phyloP scores from a whole-genome alignment of 345 rosid species.

The Hirschfeldia incana region DNA sequence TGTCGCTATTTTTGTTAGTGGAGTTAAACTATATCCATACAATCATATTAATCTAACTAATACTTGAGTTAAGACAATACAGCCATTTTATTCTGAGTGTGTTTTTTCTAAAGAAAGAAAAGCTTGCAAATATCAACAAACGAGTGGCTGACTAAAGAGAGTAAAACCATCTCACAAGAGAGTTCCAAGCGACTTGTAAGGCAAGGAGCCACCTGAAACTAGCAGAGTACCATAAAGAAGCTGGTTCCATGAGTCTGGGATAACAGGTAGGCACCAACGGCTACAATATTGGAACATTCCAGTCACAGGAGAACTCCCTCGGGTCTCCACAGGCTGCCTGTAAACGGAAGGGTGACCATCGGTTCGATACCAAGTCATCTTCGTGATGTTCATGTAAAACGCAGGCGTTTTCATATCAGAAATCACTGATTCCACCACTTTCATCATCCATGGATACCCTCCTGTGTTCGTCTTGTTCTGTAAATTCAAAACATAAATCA shows the following conservation, averaged over 20 bases:
- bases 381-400: conserved; percentile 64
- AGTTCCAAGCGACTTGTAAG: conserved; percentile 19
- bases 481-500: not conserved
- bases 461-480: conserved; percentile 43
- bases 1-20: too few relatives aligned
- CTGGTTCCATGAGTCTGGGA: conserved; percentile 78
- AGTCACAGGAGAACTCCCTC: conserved; percentile 20
- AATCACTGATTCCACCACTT: conserved; percentile 61
- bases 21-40: too few relatives aligned
- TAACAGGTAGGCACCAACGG: conserved; percentile 84
- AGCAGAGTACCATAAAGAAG: conserved; percentile 62
- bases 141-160: too few relatives aligned
- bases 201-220: conserved; percentile 38
- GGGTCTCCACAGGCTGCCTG: conserved; percentile 30
- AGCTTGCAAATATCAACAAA: too few relatives aligned
- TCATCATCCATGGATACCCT: conserved; percentile 74
- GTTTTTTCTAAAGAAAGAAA: too few relatives aligned
- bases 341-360: conserved; percentile 80
- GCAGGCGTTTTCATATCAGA: conserved; percentile 75
- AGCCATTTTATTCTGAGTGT: too few relatives aligned
- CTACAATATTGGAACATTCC: conserved; percentile 63
- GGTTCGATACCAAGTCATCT: conserved; percentile 63
- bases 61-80: too few relatives aligned
- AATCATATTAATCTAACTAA: too few relatives aligned
- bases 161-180: conserved; percentile 1